phyloP scores from a whole-genome alignment of 2,329 filamentous ascomycete species.

The Cadophora sp. region DNA sequence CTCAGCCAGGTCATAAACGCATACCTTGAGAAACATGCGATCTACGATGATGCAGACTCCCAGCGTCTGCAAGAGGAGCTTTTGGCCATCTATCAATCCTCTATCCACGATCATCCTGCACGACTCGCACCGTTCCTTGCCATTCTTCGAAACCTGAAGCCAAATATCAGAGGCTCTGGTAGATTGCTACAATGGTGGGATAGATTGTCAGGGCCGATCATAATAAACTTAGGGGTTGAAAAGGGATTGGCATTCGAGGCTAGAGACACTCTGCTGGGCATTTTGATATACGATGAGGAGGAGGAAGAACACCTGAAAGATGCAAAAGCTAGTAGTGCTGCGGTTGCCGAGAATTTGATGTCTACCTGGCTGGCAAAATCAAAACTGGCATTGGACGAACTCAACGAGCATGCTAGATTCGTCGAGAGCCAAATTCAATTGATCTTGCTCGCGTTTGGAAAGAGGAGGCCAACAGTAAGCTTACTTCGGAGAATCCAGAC shows the following conservation, averaged over 20 bases:
- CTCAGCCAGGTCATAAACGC: constrained; percentile 65
- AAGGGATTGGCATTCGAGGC: constrained; percentile 69
- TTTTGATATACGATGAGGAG: constrained; percentile 68
- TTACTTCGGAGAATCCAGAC: background rate
- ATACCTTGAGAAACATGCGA: constrained; percentile 72
- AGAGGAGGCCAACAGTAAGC: constrained; percentile 67
- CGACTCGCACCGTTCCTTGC: constrained; percentile 73
- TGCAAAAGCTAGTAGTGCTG: constrained; percentile 50
- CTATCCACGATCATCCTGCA: constrained; percentile 61
- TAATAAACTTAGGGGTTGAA: constrained; percentile 64
- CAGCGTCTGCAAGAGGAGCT: constrained; percentile 79
- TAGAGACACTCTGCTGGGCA: constrained; percentile 66
- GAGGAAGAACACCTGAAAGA: constrained; percentile 56
- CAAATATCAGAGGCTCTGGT: constrained; percentile 66
- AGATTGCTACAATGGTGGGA: constrained; percentile 78
- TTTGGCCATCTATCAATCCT: constrained; percentile 67
- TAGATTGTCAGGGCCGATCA: constrained; percentile 60
- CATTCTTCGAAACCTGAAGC: constrained; percentile 68
- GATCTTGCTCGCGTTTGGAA: constrained; percentile 55
- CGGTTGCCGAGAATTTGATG: constrained; percentile 64
- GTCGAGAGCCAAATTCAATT: constrained; percentile 54
- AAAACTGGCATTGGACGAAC: constrained; percentile 47
- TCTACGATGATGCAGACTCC: constrained; percentile 71
- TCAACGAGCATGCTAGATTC: constrained; percentile 53
- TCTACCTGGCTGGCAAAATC: constrained; percentile 61